Evolutionary conservation across 208 protist species (phyloP).

Genomic region (Crithidia sp.): DNA sequence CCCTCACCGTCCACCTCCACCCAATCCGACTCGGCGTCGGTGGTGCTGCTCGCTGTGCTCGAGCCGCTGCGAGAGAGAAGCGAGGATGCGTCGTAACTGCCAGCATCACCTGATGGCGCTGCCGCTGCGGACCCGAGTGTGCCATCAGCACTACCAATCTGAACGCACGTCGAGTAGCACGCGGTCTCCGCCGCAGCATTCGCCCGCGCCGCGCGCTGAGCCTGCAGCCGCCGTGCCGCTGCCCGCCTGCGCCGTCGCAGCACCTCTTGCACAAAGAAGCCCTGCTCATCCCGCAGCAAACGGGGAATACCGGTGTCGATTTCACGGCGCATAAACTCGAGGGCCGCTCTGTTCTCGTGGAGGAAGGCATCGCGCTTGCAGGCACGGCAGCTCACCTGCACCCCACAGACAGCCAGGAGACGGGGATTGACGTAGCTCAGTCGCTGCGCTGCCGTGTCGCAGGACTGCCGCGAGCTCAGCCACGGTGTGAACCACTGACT

Average conservation of each 20-base stretch:
- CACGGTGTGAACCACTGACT: conserved; percentile 47
- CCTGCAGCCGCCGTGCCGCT: conserved; percentile 10
- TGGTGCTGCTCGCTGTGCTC: background rate
- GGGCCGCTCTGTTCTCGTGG: conserved; percentile 34
- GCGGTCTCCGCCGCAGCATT: conserved; percentile 1
- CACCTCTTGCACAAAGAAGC: conserved; percentile 17
- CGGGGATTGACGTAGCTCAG: conserved; percentile 41
- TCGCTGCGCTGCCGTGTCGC: conserved; percentile 29
- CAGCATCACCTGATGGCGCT: background rate
- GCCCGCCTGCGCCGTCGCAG: conserved; percentile 24
- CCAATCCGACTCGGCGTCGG: background rate
- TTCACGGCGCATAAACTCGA: conserved; percentile 51
- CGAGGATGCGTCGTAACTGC: background rate
- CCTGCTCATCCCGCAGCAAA: conserved; percentile 34
- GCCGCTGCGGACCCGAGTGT: background rate
- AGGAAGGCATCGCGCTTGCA: conserved; percentile 42
- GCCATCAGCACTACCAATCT: background rate
- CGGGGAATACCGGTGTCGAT: conserved; percentile 39
- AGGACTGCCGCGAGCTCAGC: conserved; percentile 33
- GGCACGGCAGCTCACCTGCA: conserved; percentile 45
- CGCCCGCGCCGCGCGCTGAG: background rate
- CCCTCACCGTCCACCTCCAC: background rate
- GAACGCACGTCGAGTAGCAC: background rate
- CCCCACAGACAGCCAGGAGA: conserved; percentile 34
- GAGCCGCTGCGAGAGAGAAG: background rate